Base-by-base conservation (phyloP, 306 rosid genomes). In the Benincasa hispida region DNA sequence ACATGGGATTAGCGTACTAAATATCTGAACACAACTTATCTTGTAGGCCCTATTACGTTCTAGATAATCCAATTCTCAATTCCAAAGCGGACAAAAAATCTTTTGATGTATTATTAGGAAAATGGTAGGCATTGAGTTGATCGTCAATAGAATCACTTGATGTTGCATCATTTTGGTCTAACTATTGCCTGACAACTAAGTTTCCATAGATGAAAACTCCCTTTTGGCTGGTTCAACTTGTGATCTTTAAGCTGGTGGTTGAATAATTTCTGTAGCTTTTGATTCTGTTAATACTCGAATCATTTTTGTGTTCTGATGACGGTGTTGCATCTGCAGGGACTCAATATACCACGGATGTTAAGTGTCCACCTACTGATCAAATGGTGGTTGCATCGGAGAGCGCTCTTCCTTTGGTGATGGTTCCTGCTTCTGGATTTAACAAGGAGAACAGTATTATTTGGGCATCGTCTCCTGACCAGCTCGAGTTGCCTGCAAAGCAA, bases 391-490 rank as follows among this genome's bases (percentile, higher is more conserved):
- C 83, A 72, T 85, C 91, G 74, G 85, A 88, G 17, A 86, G 87
- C 28, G 82, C 87, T 54, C 91, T 93, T 53, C 96, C 97, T 83
- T 83, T 89, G 89, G 96, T 88, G 69, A 87, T 91, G 25, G 91
- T 93, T 83, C 92, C 97, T 79, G 27, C 86, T 78, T 58, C 90
- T 25, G 92, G 90, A 60, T 91, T 86, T 82, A 84, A 83, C 85
- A 93, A 88, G 85, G 96, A 91, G 66, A 94, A 88, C 67, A 91
- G 90, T 73, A 85, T 86, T 79, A 82, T 90, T 45, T 94, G 98
- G 98, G 81, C 90, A 56, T 85, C 93, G 77, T 94, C 95, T 72
- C 98, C 98, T 11, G 97, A 94, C 75, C 87, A 83, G 77, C 94
- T 91, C 53, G 98, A 94, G 82, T 61, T 91, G 84, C 96, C 93